These are phyloP conservation scores for Mrakia gelida DNA, from an alignment of 768 basidiomycete genomes.

Conservation along the genomic window DNA sequence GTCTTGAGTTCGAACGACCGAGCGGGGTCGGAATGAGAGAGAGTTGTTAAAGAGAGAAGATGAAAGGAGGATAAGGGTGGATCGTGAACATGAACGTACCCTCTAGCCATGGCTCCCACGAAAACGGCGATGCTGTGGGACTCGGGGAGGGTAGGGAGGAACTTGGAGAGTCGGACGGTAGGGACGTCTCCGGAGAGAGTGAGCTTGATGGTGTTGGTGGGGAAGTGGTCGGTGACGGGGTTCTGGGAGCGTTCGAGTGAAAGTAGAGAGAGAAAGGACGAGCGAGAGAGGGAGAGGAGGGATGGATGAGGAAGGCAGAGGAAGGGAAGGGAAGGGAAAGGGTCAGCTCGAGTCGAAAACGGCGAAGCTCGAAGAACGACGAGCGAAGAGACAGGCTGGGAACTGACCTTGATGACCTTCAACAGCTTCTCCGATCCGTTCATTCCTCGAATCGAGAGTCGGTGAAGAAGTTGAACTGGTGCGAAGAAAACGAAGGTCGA, in stretches of 20 bases:
- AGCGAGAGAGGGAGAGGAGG: not conserved
- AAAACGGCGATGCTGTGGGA: constrained; percentile 90
- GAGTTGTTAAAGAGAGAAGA: not conserved
- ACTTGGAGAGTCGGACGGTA: constrained; percentile 71
- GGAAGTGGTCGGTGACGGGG: constrained; percentile 88
- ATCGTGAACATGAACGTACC: constrained; percentile 44
- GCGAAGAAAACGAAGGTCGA: not conserved
- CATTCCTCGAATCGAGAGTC: constrained; percentile 88
- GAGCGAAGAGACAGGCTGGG: not conserved
- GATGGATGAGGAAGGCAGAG: not conserved
- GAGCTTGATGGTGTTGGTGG: constrained; percentile 89
- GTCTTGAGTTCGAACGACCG: too few relatives aligned
- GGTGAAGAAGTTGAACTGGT: constrained; percentile 94
- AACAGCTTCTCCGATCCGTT: constrained; percentile 95
- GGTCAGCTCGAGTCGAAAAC: not conserved
- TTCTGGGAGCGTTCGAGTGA: constrained; percentile 56
- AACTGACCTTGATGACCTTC: constrained; percentile 84
- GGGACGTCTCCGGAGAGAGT: constrained; percentile 90
- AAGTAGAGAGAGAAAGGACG: not conserved
- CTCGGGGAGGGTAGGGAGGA: constrained; percentile 76
- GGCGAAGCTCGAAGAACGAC: not conserved
- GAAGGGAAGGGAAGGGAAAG: not conserved
- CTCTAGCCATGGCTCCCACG: constrained; percentile 97
- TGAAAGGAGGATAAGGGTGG: not conserved
- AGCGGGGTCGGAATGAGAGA: not conserved